Evolutionary conservation across 352 stramenopile genomes (phyloP), one percentile per base, ranked within the genome.

Genomic region (Pythium brachiatum): DNA sequence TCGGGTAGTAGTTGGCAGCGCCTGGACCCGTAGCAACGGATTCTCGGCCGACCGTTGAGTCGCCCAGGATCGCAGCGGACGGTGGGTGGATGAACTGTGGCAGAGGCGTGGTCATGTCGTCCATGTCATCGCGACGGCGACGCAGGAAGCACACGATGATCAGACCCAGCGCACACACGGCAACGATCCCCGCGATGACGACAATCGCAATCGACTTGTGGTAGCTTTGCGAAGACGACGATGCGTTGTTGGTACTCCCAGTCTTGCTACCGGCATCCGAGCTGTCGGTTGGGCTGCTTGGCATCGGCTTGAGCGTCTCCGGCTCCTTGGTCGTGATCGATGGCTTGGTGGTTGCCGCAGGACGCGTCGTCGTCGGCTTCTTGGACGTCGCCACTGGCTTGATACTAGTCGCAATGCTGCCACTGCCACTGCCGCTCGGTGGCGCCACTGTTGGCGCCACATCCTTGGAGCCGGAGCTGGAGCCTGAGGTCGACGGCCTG

Each of bases 61-160:
- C 26, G 36, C 27, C 9, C 26, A n/a, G 12, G 25, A 27, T 29
- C n/a, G 46, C 25, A 11, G 62, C 39, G 29, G 38, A 57, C 0
- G 38, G 39, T 6, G 39, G 36, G 31, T 43, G 20, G 62, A 20
- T 6, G 12, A 41, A 21, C 16, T 34, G 56, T 15, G 64, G 57
- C 51, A 72, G 44, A 0, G 64, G 59, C 44, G 64, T 55, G 8
- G 26, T 20, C 53, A 72, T 58, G 29, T 67, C 59, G 32, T 65
- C 59, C 2, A 53, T 11, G 13, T 71, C 58, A 25, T 60, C 53
- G 27, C 59, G 64, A 34, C 57, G 57, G 50, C 64, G 64, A 27
- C 64, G 64, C 57, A 72, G 26, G 18, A 66, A 38, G 54, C 64
- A 72, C n/a, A 72, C 60, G 44, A 72, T 58, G 7, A 63, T 27